Percentiles rank a stretch among this genome's conserved stretches.
Evolutionary conservation across 2,329 filamentous ascomycete genomes (phyloP).

Genomic region (Fusarium proliferatum): DNA sequence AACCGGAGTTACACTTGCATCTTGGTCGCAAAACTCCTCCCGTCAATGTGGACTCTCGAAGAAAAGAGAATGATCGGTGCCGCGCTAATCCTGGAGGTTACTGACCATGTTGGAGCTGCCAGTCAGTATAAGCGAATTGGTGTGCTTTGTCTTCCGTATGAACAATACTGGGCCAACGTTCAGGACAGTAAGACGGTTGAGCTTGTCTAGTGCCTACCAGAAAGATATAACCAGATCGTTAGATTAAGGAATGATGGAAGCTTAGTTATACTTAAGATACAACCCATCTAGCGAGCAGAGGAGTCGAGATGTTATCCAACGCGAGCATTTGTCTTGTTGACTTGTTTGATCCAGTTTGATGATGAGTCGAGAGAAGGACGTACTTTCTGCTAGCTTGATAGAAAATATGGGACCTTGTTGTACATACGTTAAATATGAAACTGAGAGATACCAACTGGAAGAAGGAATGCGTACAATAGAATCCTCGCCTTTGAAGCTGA

Average conservation of each 20-base stretch:
- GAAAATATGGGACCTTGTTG: background rate
- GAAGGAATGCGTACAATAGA: rapidly evolving
- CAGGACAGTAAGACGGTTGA: background rate
- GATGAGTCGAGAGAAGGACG: background rate
- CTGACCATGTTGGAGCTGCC: background rate
- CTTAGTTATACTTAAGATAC: background rate
- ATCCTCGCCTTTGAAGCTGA: rapidly evolving
- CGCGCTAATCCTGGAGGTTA: background rate
- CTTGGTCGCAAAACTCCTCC: background rate
- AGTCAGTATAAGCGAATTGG: background rate
- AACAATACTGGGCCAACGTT: background rate
- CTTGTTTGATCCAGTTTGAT: background rate
- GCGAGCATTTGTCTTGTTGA: background rate
- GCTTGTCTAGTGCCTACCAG: background rate
- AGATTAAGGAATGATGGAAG: background rate
- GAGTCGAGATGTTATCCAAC: background rate
- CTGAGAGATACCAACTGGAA: background rate
- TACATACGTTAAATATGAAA: background rate
- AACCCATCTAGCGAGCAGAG: background rate
- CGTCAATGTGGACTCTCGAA: background rate
- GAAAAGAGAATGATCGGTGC: background rate
- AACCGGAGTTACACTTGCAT: background rate
- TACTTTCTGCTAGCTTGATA: background rate
- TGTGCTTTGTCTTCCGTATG: background rate
- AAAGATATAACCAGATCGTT: background rate